Base-by-base conservation (phyloP, 352 stramenopile genomes). In the Phytophthora cryptogea region DNA sequence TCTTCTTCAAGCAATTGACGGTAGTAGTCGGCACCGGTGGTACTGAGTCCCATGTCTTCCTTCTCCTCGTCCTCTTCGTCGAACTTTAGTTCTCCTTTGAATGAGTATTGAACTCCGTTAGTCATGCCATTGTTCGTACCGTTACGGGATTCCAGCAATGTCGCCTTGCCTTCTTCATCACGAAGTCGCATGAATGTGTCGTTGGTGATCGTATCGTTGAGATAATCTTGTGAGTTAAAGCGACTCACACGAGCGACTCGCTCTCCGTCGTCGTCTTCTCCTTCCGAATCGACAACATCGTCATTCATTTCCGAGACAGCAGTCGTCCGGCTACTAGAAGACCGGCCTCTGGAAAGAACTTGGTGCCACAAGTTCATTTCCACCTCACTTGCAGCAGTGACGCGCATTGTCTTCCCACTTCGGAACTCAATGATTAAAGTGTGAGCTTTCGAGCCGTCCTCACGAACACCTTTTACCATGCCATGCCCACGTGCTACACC, bases 191-290 rank as follows among this genome's bases (percentile, higher is more conserved):
- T 59, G 40, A 89, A 81, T 17, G 80, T 87, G 30, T 92, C 80
- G 66, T 92, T 87, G 33, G 70, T 83, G 64, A 92, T 83, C n/a
- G 74, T 78, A 28, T 92, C 80, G 47, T 90, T 89, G 1, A 92
- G 54, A 65, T 92, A 90, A 47, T 92, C 80, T 27, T 51, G 69
- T 35, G 78, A 68, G 20, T 86, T 58, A 16, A 89, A 76, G 11
- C 78, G 77, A 40, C 70, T 75, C 8, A 66, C 16, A 1, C 44
- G 40, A 23, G 40, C 32, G 43, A 49, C 60, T 3, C 48, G 48
- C 4, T 57, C 52, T 46, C 23, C 56, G 6, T 71, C 57, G 14
- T 75, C 54, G 2, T 52, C 44, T 54, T 68, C 59, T 23, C 32
- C 43, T 16, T 64, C 67, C 7, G 50, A 66, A 36, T 64, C 59